A percentile compares a stretch with the other conserved stretches of the same genome.
phyloP scores from a whole-genome alignment of 2,329 filamentous ascomycete genomes.

The Fusarium abutilonis region DNA sequence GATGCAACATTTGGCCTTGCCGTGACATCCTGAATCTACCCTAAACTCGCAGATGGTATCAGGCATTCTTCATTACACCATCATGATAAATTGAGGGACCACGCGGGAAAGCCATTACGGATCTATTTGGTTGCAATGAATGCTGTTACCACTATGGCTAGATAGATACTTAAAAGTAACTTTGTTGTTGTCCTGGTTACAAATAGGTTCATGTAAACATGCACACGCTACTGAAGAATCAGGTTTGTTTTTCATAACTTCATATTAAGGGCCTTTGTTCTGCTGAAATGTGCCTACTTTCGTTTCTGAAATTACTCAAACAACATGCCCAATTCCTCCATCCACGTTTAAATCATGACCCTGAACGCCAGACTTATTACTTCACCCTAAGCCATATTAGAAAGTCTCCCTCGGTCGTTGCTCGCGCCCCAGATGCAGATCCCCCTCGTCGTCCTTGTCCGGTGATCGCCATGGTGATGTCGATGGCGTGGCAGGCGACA shows the following conservation, averaged over 20 bases:
- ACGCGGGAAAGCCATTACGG: too few relatives aligned
- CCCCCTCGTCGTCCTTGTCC: constrained; percentile 46
- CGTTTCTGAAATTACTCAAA: background rate
- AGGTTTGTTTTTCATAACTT: constrained; percentile 2
- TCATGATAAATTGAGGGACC: too few relatives aligned
- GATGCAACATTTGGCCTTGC: background rate
- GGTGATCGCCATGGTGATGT: constrained; percentile 46
- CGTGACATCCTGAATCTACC: background rate
- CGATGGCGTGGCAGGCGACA: constrained; percentile 41
- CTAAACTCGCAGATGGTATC: background rate
- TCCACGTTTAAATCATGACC: background rate
- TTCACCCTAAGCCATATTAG: constrained; percentile 19
- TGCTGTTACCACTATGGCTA: too few relatives aligned
- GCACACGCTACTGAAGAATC: background rate
- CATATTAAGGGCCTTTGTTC: constrained; percentile 2
- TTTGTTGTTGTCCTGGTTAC: background rate
- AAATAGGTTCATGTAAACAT: background rate
- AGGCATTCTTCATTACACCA: background rate
- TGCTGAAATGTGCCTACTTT: background rate
- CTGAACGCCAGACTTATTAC: constrained; percentile 37
- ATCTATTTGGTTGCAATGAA: too few relatives aligned
- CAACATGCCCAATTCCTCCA: background rate
- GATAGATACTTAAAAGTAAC: too few relatives aligned
- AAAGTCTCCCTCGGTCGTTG: constrained; percentile 50
- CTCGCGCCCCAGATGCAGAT: constrained; percentile 46